Percentiles rank a stretch among this genome's conserved stretches.
Conservation (phyloP, 208 protist species). For the Acanthamoeba polyphaga region DNA sequence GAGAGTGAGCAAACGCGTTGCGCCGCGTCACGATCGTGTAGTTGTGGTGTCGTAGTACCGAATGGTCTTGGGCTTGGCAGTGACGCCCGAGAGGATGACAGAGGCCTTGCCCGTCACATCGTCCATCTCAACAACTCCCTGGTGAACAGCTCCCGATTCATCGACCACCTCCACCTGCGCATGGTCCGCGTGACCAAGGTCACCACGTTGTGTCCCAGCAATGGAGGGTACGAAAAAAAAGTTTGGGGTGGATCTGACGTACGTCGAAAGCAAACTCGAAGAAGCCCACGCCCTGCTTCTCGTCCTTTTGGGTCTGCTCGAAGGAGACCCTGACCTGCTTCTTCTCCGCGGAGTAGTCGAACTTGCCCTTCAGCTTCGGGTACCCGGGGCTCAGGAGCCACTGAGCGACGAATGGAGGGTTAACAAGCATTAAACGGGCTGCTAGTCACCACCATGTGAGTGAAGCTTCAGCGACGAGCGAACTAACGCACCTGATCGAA, state of each 20-base stretch:
- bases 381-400: conserved; percentile 48
- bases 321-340: conserved; percentile 52
- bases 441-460: too few relatives aligned
- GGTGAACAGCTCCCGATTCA: conserved; percentile 14
- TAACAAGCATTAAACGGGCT: not conserved
- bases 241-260: not conserved
- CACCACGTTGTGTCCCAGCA: not conserved
- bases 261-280: conserved; percentile 46
- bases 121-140: conserved; percentile 21
- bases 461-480: not conserved
- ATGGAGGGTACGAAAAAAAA: not conserved
- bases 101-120: conserved; percentile 29
- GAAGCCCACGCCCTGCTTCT: conserved; percentile 13
- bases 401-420: not conserved
- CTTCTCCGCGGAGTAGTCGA: not conserved
- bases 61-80: not conserved
- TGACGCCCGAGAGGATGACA: not conserved
- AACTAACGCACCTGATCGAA: not conserved
- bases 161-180: not conserved
- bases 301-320: conserved; percentile 55
- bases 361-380: conserved; percentile 47
- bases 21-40: not conserved
- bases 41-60: not conserved
- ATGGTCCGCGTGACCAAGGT: not conserved
- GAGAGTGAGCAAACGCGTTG: not conserved